A percentile compares a stretch with the other conserved stretches of the same genome.
phyloP scores from a whole-genome alignment of 1,284 basidiomycete species.

The Trametes sp. region DNA sequence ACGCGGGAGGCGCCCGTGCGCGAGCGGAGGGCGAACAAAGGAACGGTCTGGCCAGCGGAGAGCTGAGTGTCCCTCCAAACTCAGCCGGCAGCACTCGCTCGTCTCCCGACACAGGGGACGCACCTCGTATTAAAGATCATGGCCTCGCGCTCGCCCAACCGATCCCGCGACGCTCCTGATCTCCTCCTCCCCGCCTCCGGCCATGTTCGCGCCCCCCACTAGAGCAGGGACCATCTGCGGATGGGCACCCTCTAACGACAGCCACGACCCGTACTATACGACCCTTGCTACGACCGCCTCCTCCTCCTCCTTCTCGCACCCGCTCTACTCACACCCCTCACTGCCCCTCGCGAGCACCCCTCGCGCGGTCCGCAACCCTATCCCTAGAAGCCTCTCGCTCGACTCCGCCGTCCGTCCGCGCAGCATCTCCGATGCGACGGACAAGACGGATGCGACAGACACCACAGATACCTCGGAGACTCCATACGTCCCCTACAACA shows the following conservation, averaged over 20 bases:
- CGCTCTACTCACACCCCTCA: conserved; percentile 8
- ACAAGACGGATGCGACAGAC: background rate
- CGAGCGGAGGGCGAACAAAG: conserved; percentile 19
- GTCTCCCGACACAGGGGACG: conserved; percentile 21
- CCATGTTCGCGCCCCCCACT: conserved; percentile 25
- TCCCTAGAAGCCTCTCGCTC: conserved; percentile 27
- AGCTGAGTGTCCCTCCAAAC: conserved; percentile 12
- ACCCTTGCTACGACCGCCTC: conserved; percentile 13
- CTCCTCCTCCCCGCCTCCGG: conserved; percentile 11
- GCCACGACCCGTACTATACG: conserved; percentile 21
- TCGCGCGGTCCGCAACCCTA: conserved; percentile 11
- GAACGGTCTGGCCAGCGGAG: conserved; percentile 23
- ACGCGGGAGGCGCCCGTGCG: conserved; percentile 11
- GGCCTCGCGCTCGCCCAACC: conserved; percentile 8
- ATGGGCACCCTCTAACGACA: conserved; percentile 29
- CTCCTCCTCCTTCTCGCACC: conserved; percentile 1
- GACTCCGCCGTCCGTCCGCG: conserved; percentile 18
- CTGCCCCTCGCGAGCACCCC: conserved; percentile 16
- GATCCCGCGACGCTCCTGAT: conserved; percentile 28
- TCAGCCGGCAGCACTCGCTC: conserved; percentile 13
- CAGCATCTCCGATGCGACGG: conserved; percentile 11
- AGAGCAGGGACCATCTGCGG: conserved; percentile 29
- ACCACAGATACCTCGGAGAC: conserved; percentile 9
- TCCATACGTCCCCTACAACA: conserved; percentile 24
- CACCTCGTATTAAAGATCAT: conserved; percentile 28